A percentile compares a stretch with the other conserved stretches of the same genome.
These are phyloP conservation scores for Cryptosporidium ryanae DNA, from an alignment of 169 alveolate species.

Conservation along the genomic window DNA sequence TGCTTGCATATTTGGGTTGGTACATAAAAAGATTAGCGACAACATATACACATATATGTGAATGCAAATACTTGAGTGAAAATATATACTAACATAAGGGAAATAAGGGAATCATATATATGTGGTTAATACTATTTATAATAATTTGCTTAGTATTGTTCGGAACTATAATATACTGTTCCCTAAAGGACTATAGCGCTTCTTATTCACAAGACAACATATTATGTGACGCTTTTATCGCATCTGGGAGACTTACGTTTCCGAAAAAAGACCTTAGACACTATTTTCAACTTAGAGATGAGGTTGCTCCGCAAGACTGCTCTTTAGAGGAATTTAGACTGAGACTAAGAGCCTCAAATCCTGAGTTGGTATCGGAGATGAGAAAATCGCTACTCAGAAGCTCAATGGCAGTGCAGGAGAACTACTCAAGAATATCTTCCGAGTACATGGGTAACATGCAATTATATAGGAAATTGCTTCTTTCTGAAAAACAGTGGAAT, in stretches of 20 bases:
- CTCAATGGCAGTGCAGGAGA: slow-evolving; percentile 67
- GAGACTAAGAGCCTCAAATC: slow-evolving; percentile 56
- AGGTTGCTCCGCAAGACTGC: slow-evolving; percentile 47
- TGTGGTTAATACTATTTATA: slow-evolving; percentile 53
- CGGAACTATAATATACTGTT: slow-evolving; percentile 60
- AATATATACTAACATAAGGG: neutral
- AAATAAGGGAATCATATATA: slow-evolving; percentile 5
- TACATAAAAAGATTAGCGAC: too few species aligned
- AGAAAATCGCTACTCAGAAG: slow-evolving; percentile 57
- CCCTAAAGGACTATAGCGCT: slow-evolving; percentile 23
- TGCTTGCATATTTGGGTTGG: too few species aligned
- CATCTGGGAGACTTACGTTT: slow-evolving; percentile 50
- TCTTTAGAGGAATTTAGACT: slow-evolving; percentile 40
- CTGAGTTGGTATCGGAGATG: slow-evolving; percentile 67
- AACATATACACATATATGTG: too few species aligned
- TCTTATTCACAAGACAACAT: slow-evolving; percentile 18
- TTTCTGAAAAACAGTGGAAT: slow-evolving; percentile 57
- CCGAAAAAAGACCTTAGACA: slow-evolving; percentile 52
- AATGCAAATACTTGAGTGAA: neutral
- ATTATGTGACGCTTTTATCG: slow-evolving; percentile 48
- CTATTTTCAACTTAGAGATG: slow-evolving; percentile 49
- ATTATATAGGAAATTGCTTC: slow-evolving; percentile 50
- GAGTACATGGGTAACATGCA: slow-evolving; percentile 68
- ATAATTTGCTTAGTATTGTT: slow-evolving; percentile 3
- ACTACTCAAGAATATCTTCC: slow-evolving; percentile 38